Percentiles rank a stretch among this genome's conserved stretches.
These are phyloP conservation scores for Thermoascus crustaceus DNA, from an alignment of 2,329 filamentous ascomycete genomes.

Conservation along the genomic window DNA sequence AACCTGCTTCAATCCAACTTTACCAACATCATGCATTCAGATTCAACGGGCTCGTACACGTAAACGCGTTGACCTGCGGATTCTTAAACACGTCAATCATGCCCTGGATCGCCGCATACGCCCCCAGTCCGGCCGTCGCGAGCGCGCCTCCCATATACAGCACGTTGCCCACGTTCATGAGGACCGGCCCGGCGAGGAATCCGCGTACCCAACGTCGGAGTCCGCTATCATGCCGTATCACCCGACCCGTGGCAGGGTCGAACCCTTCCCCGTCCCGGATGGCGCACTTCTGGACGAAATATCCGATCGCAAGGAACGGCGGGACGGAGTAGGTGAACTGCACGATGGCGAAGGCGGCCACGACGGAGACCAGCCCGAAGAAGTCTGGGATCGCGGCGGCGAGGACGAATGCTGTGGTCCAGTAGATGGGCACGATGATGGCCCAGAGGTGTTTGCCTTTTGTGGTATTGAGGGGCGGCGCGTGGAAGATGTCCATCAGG, in stretches of 20 bases:
- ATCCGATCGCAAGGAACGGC: slow-evolving; percentile 25
- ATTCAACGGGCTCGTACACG: slow-evolving; percentile 19
- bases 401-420: slow-evolving; percentile 37
- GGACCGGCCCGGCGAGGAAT: slow-evolving; percentile 16
- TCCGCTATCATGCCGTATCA: slow-evolving; percentile 10
- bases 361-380: slow-evolving; percentile 29
- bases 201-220: slow-evolving; percentile 14
- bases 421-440: slow-evolving; percentile 33
- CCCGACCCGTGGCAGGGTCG: slow-evolving; percentile 13
- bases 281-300: slow-evolving; percentile 19
- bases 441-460: slow-evolving; percentile 35
- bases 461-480: slow-evolving; percentile 30
- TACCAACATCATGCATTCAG: too few species aligned
- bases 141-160: slow-evolving; percentile 15
- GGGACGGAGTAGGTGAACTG: slow-evolving; percentile 44
- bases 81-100: slow-evolving; percentile 22
- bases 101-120: slow-evolving; percentile 18
- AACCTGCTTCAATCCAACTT: too few species aligned
- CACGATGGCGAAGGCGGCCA: slow-evolving; percentile 38
- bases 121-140: slow-evolving; percentile 16
- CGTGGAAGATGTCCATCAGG: slow-evolving; percentile 32
- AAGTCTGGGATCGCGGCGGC: slow-evolving; percentile 39
- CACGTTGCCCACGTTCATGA: slow-evolving; percentile 16
- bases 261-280: slow-evolving; percentile 20
- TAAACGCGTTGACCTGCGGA: slow-evolving; percentile 20